Conservation (phyloP, 805 yeast genomes). For the Saccharomycopsis vini region DNA sequence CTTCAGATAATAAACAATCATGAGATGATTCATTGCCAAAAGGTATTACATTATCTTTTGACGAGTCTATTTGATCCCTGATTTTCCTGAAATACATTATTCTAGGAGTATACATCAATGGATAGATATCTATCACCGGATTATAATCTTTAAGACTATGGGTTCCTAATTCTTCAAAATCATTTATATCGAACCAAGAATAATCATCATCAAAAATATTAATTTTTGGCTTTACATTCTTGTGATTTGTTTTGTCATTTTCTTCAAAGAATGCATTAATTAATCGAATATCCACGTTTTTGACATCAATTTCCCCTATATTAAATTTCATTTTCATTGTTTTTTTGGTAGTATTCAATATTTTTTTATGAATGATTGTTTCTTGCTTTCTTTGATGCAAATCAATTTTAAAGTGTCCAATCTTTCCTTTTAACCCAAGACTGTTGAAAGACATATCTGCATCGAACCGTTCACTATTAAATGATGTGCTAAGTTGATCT, state of each 20-base stretch:
- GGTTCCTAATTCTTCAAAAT: constrained; percentile 49
- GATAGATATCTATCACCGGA: constrained; percentile 42
- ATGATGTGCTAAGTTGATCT: constrained; percentile 32
- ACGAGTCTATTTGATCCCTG: constrained; percentile 32
- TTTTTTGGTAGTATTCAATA: constrained; percentile 38
- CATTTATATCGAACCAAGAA: constrained; percentile 55
- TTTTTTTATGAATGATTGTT: constrained; percentile 35
- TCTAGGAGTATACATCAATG: constrained; percentile 59
- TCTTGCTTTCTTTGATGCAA: constrained; percentile 54
- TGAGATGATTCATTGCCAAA: constrained; percentile 53
- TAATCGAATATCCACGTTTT: constrained; percentile 51
- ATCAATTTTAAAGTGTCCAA: constrained; percentile 50
- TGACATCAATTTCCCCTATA: constrained; percentile 52
- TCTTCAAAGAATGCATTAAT: constrained; percentile 38
- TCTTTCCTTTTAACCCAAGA: constrained; percentile 64
- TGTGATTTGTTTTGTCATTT: constrained; percentile 18
- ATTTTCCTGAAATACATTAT: constrained; percentile 65
- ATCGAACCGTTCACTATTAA: background rate
- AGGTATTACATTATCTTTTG: constrained; percentile 23
- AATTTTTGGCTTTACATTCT: constrained; percentile 19
- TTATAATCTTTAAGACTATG: constrained; percentile 30
- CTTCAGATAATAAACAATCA: constrained; percentile 39
- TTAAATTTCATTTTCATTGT: constrained; percentile 50
- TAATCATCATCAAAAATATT: constrained; percentile 43
- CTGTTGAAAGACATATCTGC: constrained; percentile 29